These are phyloP conservation scores for Backusella mclennaniae DNA, from an alignment of 192 early-diverging fungal genomes.

Conservation along the genomic window DNA sequence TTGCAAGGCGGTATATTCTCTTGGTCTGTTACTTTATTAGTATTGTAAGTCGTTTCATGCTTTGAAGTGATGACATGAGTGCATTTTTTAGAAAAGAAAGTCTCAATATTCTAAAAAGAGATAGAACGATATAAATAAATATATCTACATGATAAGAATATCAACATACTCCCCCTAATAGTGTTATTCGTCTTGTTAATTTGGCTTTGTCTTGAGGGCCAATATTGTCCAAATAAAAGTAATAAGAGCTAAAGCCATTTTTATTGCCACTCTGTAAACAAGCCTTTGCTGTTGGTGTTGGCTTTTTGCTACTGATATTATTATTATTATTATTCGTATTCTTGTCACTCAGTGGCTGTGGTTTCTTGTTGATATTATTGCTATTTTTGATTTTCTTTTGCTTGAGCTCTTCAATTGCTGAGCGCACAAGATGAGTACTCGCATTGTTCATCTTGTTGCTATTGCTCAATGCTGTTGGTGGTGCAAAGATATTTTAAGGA, in stretches of 20 bases:
- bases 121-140: neutral
- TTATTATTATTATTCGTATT: neutral
- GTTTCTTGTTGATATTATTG: neutral
- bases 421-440: neutral
- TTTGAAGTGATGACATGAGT: constrained; percentile 28
- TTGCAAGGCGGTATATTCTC: neutral
- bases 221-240: neutral
- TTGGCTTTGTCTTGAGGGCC: neutral
- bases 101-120: constrained; percentile 6
- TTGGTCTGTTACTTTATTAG: neutral
- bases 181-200: neutral
- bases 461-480: neutral
- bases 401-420: neutral
- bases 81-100: constrained; percentile 31
- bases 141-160: neutral
- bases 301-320: neutral
- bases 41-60: neutral
- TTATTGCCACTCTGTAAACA: neutral
- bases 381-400: neutral
- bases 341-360: neutral
- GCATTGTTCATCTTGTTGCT: neutral
- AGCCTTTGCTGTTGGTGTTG: neutral
- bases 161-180: neutral
- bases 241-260: neutral
- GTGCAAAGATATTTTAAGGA: neutral